Evolutionary conservation across 2,329 filamentous ascomycete species (phyloP).

Genomic region (Epichloe brachyelytri): DNA sequence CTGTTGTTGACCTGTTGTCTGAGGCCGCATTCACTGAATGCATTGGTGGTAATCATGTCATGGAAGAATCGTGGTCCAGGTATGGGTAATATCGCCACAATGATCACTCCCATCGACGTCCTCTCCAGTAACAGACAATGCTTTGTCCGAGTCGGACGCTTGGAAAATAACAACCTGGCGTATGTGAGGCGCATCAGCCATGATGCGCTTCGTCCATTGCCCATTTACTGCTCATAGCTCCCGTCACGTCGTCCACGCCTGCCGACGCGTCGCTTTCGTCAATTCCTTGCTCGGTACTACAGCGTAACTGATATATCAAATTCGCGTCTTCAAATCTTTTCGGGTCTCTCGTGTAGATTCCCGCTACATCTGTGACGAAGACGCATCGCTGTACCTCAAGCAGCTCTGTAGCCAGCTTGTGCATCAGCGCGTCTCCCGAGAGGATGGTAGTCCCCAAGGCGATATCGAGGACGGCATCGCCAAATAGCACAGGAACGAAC

Average conservation of each 20-base stretch:
- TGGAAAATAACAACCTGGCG: not conserved
- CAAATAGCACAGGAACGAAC: conserved; percentile 2
- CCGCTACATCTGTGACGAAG: conserved; percentile 4
- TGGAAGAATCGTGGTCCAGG: conserved; percentile 1
- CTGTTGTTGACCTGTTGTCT: not conserved
- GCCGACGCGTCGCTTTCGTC: not conserved
- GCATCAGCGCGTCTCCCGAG: conserved; percentile 4
- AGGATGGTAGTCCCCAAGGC: conserved; percentile 2
- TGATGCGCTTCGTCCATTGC: conserved; percentile 1
- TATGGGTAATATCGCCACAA: not conserved
- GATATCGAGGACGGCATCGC: conserved; percentile 2
- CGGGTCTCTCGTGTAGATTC: conserved; percentile 3
- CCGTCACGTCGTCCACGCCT: conserved; percentile 3
- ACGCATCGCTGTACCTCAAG: not conserved
- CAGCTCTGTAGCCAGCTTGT: not conserved
- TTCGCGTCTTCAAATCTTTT: not conserved
- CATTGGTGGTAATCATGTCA: not conserved
- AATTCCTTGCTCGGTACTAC: not conserved
- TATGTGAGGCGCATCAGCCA: conserved; percentile 2
- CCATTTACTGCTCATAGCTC: conserved; percentile 3
- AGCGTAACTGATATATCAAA: not conserved
- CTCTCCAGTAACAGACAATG: not conserved
- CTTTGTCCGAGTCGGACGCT: not conserved
- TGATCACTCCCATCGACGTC: not conserved
- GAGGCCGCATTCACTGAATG: too few species aligned